A percentile compares a stretch with the other conserved stretches of the same genome.
Conservation (phyloP, 768 basidiomycete genomes). For the Hydnomerulius pinastri region DNA sequence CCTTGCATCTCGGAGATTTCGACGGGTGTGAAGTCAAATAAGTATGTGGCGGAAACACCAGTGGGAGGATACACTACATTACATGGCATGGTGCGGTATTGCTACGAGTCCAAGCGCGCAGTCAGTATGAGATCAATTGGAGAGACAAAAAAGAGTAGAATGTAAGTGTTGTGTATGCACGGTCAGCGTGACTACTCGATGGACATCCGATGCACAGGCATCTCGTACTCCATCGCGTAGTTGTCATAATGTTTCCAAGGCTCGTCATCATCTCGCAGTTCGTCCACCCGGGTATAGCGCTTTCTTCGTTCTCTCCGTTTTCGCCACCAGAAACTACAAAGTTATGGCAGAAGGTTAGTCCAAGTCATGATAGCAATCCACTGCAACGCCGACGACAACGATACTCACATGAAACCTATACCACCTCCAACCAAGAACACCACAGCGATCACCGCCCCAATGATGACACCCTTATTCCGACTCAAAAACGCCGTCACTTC, state of each 20-base stretch:
- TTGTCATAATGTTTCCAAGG: conserved; percentile 31
- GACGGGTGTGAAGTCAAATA: too few species aligned
- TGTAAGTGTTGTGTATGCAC: background rate
- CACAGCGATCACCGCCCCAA: conserved; percentile 50
- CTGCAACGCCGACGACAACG: background rate
- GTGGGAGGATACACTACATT: background rate
- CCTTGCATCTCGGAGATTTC: too few species aligned
- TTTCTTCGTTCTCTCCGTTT: conserved; percentile 17
- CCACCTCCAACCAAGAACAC: conserved; percentile 40
- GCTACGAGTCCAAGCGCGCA: background rate
- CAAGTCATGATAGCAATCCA: background rate
- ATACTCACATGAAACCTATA: conserved; percentile 36
- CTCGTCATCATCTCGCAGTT: conserved; percentile 30
- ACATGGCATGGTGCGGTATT: background rate
- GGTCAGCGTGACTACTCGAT: background rate
- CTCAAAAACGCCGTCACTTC: conserved; percentile 46
- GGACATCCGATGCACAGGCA: conserved; percentile 1
- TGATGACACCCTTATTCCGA: conserved; percentile 45
- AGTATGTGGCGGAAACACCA: background rate
- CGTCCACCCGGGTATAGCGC: conserved; percentile 25
- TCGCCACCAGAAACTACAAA: conserved; percentile 33
- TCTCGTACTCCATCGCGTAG: conserved; percentile 15
- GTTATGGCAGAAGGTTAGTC: background rate
- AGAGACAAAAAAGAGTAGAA: background rate
- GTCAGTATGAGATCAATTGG: background rate